Base-by-base conservation (phyloP, 2,329 filamentous ascomycete species). In the Botryotinia calthae region DNA sequence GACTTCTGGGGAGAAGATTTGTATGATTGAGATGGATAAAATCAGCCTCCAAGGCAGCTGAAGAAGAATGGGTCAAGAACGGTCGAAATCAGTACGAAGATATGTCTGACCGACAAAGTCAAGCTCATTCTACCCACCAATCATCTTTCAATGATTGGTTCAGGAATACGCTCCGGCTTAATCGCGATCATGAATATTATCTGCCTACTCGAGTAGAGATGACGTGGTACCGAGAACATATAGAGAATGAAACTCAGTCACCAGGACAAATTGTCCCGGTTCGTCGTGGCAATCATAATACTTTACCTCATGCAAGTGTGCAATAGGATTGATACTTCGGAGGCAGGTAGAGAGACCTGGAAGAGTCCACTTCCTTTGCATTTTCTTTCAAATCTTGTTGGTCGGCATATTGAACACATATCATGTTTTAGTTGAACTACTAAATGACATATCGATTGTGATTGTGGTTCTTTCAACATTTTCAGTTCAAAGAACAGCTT, bases 121-220 rank as follows among this genome's bases (percentile, higher is more conserved):
- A 97, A 97, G 89, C 93, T 86, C 87, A 90, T 89, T 91, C 93
- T 92, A 97, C 90, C 91, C 93, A 92, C 89, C 90, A 86, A 84
- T 82, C 82, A 86, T 89, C 92, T 97, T 84, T 97, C 93, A 85
- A 88, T 84, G 84, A 85, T 86, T 87, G 89, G 87, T 89, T 90
- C 93, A 91, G 95, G 90, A 90, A 91, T 90, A 89, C 89, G 93
- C 94, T 97, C 95, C 95, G 94, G 95, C 95, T 98, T 97, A 97
- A 96, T 97, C 91, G 93, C 91, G 93, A 93, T 93, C 92, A 80
- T 70, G 71, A 65, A 74, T 82, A 83, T 59, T 97, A 88, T 97
- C 86, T 91, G 94, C 94, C 93, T 88, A 68, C 65, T 68, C 65
- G 18, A 44, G 46, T 42, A 67, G 66, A 70, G 83, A 84, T 87